Evolutionary conservation across 2,329 filamentous ascomycete species (phyloP).

Genomic region (Nigrospora oryzae): DNA sequence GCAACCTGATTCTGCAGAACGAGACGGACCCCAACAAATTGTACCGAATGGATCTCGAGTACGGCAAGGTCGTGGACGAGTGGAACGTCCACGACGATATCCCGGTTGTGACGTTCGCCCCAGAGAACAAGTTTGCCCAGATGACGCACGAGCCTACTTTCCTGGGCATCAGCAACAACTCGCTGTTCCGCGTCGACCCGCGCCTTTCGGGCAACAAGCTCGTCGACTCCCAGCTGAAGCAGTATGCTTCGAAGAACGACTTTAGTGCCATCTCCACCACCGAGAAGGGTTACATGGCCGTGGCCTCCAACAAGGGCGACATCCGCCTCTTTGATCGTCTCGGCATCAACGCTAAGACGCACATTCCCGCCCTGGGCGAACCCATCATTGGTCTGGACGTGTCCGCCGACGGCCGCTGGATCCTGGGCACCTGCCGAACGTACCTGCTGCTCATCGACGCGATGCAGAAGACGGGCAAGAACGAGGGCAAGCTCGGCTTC

Average conservation of each 20-base stretch:
- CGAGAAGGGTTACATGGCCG: constrained; percentile 92
- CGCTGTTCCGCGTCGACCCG: constrained; percentile 88
- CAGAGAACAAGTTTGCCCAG: constrained; percentile 96
- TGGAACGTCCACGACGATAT: constrained; percentile 99
- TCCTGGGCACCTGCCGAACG: constrained; percentile 86
- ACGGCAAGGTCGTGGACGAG: constrained; percentile 95
- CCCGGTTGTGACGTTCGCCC: constrained; percentile 81
- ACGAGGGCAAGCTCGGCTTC: constrained; percentile 96
- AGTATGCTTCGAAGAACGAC: constrained; percentile 94
- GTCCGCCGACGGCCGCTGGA: constrained; percentile 91
- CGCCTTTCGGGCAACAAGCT: constrained; percentile 85
- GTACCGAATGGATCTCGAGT: constrained; percentile 96
- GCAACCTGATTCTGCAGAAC: constrained; percentile 84
- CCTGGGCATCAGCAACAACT: constrained; percentile 85
- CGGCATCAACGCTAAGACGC: constrained; percentile 95
- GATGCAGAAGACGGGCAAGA: constrained; percentile 85
- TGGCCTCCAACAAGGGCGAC: constrained; percentile 96
- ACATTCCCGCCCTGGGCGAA: constrained; percentile 90
- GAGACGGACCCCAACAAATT: constrained; percentile 77
- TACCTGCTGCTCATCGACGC: constrained; percentile 92
- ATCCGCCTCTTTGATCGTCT: constrained; percentile 94
- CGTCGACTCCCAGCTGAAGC: constrained; percentile 86
- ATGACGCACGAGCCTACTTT: constrained; percentile 95
- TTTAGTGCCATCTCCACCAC: constrained; percentile 93
- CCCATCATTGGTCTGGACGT: constrained; percentile 92